Evolutionary conservation across 768 basidiomycete species (phyloP), one percentile per base, ranked within the genome.

Genomic region (Tubosaeta brunneosetosa): DNA sequence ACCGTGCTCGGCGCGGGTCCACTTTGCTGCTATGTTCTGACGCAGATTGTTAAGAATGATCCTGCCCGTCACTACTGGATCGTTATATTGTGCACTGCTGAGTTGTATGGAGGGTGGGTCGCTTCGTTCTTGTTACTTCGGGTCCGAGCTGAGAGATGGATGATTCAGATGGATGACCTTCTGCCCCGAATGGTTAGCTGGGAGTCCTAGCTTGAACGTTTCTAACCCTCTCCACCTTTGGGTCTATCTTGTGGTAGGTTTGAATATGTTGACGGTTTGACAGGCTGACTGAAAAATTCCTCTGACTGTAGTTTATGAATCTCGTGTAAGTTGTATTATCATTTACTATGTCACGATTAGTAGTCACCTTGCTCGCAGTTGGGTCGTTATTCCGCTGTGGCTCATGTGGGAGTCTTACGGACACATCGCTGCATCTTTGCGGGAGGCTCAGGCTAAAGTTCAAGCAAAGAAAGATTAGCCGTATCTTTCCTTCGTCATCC

Each of bases 101-200:
- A 92, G 64, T 61, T 91, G 4, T 90, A 91, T 52, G 88, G 89
- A 60, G 85, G 85, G 82, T 88, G 44, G 38, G 77, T 65, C n/a
- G 29, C 29, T 6, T 48, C 27, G 19, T 46, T 29, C 40, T 36
- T 16, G 25, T 7, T 32, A 2, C 26, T 9, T 16, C 7, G 5
- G 14, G 38, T 11, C 33, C 22, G 4, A 34, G 17, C 44, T 45
- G 38, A 49, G 16, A 34, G 44, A 26, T 40, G 27, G 14, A 47
- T 22, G 12, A 14, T 34, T 1, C 54, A 85, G 84, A 29, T 91
- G 84, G 84, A 91, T 92, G 90, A 92, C 89, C 3, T 92, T 92
- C 70, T 85, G 83, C 62, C 90, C 90, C 1, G 90, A 91, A 69
- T 91, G 88, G 88, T 71, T 92, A 44, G 83, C 79, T 1, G 88